Evolutionary conservation across 129 eudicot species (phyloP), one percentile per base, ranked within the genome.

Genomic region (Flaveria trinervia): DNA sequence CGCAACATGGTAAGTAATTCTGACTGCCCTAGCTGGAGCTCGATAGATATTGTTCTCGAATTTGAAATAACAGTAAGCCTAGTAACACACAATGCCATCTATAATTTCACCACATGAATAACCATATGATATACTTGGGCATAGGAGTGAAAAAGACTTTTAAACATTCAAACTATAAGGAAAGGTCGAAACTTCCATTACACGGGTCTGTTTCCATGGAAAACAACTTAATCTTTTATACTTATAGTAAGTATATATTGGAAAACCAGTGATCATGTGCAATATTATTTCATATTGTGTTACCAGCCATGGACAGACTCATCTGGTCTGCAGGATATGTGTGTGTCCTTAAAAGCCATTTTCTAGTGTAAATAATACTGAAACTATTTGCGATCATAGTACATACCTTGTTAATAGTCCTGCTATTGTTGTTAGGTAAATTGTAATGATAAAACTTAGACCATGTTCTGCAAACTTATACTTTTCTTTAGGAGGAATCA

Each of bases 1-100:
- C 80, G 96, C 14, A 93, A 93, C 73, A 91, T 93, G 98, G 98
- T 93, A 93, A 79, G 60, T 11, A 13, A 0, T 12, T 10, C 33
- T 54, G 68, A 9, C 52, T 9, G 8, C 7, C 0, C 0, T 70
- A 52, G 18, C 36, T 9, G 51, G 36, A 52, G 15, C 36, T 9
- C 44, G 36, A 30, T 23, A 12, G 36, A 30, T 23, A 12, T 56
- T 10, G 20, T 44, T 8, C 1, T 36, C 7, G 41, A 65, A 39
- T 65, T 17, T 7, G 22, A 54, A n/a, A 54, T 54, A 17, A 17
- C n/a, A 17, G 23, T 17, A 51, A 12, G 16, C 20, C 6, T 15
- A 14, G 16, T 51, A 0, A 20, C 12, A 3, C 9, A 2, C 2
- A 56, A 30, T 59, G 22, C 12, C 41, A 26, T 64, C 7, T 17